Evolutionary conservation across 1,284 basidiomycete genomes (phyloP).

Genomic region (Sutorius eximius): DNA sequence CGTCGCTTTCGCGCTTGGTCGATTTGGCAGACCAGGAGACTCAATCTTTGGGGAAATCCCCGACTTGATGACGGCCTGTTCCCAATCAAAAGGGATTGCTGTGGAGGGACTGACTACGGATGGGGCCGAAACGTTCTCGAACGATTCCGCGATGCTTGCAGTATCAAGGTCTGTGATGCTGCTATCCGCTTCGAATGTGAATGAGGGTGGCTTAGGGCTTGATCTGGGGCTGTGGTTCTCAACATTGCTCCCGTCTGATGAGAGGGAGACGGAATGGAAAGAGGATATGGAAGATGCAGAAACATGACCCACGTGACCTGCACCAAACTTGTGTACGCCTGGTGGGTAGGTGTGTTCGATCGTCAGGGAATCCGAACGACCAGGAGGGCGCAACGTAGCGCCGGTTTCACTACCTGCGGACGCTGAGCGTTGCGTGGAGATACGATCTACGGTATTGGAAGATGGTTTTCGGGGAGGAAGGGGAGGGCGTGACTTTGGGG

Average conservation of each 20-base stretch:
- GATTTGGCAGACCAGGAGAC: conserved; percentile 58
- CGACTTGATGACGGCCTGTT: conserved; percentile 36
- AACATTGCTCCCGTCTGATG: conserved; percentile 56
- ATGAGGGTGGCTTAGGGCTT: conserved; percentile 36
- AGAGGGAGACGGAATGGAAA: conserved; percentile 78
- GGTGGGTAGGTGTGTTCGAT: conserved; percentile 59
- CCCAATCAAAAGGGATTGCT: conserved; percentile 46
- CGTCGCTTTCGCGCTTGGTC: conserved; percentile 35
- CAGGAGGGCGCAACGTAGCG: conserved; percentile 33
- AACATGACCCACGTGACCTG: conserved; percentile 46
- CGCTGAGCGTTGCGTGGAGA: conserved; percentile 29
- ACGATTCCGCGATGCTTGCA: conserved; percentile 65
- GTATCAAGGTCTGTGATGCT: conserved; percentile 46
- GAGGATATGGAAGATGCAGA: conserved; percentile 73
- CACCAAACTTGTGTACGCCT: conserved; percentile 37
- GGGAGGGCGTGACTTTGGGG: conserved; percentile 47
- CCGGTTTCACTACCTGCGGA: conserved; percentile 18
- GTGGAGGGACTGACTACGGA: conserved; percentile 46
- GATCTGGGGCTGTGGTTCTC: conserved; percentile 36
- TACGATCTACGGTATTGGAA: conserved; percentile 42
- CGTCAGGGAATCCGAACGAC: conserved; percentile 45
- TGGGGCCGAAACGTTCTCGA: conserved; percentile 61
- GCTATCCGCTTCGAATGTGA: conserved; percentile 45
- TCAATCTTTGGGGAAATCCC: conserved; percentile 31
- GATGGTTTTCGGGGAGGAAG: conserved; percentile 69